phyloP scores from a whole-genome alignment of 345 rosid genomes.

The Turnera subulata region DNA sequence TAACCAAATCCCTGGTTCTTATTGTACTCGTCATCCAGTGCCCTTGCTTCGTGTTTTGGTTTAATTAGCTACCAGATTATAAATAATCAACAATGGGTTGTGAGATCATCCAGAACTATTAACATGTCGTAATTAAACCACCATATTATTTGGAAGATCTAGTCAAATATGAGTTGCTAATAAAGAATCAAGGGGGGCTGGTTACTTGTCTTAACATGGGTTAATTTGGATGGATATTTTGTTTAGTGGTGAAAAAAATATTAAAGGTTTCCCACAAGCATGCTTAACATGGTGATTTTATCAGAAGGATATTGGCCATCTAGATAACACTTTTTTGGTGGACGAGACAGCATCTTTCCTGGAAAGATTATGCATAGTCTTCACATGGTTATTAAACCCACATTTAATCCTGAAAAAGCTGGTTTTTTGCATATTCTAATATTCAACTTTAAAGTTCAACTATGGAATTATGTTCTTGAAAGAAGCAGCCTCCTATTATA shows the following conservation, averaged over 20 bases:
- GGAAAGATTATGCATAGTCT: constrained; percentile 17
- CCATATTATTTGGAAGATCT: not conserved
- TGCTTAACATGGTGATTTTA: constrained; percentile 25
- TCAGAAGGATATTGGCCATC: constrained; percentile 9
- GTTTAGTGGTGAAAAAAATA: constrained; percentile 1
- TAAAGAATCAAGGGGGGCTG: not conserved
- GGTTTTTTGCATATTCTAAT: not conserved
- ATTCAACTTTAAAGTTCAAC: constrained; percentile 9
- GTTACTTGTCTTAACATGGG: not conserved
- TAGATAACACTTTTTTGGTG: constrained; percentile 16
- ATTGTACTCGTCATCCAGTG: too few species aligned
- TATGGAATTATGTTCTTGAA: constrained; percentile 8
- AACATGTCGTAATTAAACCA: not conserved
- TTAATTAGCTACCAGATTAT: too few species aligned
- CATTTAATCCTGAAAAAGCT: constrained; percentile 7
- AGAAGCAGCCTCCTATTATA: constrained; percentile 18
- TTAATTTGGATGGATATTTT: not conserved
- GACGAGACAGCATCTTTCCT: constrained; percentile 18
- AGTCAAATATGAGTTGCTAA: too few species aligned
- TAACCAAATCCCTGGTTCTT: too few species aligned
- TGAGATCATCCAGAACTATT: not conserved
- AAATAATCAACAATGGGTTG: not conserved
- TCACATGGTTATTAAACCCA: not conserved
- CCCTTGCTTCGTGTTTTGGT: too few species aligned
- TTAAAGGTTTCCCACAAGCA: constrained; percentile 5